These are phyloP conservation scores for Debaryomycetaceae sp. DNA, from an alignment of 1,139 yeast genomes.

Conservation along the genomic window DNA sequence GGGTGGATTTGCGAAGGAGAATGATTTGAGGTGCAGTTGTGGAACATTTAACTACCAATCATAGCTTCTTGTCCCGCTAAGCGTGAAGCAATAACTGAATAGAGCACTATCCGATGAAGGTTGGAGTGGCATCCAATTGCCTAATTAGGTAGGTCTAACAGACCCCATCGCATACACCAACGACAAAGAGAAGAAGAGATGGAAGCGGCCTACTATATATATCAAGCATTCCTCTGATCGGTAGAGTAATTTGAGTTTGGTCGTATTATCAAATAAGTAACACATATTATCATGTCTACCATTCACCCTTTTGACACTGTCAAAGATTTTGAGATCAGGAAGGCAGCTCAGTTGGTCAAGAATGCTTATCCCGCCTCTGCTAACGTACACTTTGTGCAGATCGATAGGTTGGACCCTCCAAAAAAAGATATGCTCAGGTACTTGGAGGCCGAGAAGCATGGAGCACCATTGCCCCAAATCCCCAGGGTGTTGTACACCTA, in stretches of 20 bases:
- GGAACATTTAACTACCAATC: too few relatives aligned
- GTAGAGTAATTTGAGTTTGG: background rate
- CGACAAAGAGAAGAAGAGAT: background rate
- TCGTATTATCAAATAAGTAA: background rate
- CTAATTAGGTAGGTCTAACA: constrained; percentile 5
- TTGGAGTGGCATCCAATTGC: background rate
- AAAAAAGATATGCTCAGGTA: constrained; percentile 68
- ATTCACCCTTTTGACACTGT: constrained; percentile 67
- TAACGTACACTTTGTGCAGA: constrained; percentile 64
- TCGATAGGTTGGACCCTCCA: constrained; percentile 79
- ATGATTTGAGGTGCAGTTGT: too few relatives aligned
- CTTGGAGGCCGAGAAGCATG: constrained; percentile 66
- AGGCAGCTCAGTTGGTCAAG: constrained; percentile 62
- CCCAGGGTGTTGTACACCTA: constrained; percentile 66
- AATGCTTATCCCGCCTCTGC: constrained; percentile 49
- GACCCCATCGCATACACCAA: constrained; percentile 1
- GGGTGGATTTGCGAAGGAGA: too few relatives aligned
- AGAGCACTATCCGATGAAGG: background rate
- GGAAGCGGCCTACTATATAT: background rate
- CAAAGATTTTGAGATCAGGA: constrained; percentile 59
- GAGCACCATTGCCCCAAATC: constrained; percentile 52
- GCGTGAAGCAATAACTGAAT: background rate
- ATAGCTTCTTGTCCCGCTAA: too few relatives aligned
- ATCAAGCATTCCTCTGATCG: background rate
- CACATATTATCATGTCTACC: constrained; percentile 6